Evolutionary conservation across 179 eudicot genomes (phyloP).

Genomic region (Amaranthus tricolor): DNA sequence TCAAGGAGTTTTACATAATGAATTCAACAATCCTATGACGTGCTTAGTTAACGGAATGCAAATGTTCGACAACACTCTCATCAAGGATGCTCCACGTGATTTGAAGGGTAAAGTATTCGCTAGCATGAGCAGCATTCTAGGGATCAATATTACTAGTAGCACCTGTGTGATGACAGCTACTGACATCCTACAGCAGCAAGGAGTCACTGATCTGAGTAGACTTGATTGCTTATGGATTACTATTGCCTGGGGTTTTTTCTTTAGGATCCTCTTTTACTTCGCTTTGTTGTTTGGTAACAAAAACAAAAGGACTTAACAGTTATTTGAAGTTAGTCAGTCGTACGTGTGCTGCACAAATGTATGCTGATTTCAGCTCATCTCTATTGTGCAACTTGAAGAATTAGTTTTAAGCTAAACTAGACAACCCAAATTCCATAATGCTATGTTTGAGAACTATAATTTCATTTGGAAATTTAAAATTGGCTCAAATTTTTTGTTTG

Average conservation of each 20-base stretch:
- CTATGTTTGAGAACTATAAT: too few relatives aligned
- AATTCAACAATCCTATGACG: constrained; percentile 44
- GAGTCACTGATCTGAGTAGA: constrained; percentile 58
- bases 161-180: constrained; percentile 59
- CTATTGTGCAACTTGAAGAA: too few relatives aligned
- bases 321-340: neutral
- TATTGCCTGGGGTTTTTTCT: constrained; percentile 62
- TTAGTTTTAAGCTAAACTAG: too few relatives aligned
- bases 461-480: too few relatives aligned
- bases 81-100: constrained; percentile 36
- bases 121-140: constrained; percentile 5
- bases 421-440: too few relatives aligned
- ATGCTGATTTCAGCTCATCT: too few relatives aligned
- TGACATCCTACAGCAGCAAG: constrained; percentile 54
- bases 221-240: constrained; percentile 65
- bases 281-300: constrained; percentile 66
- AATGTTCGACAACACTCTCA: constrained; percentile 62
- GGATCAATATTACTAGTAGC: constrained; percentile 41
- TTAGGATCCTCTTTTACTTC: constrained; percentile 62
- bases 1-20: constrained; percentile 62
- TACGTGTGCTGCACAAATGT: too few relatives aligned
- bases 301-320: constrained; percentile 45
- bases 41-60: constrained; percentile 69
- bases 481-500: too few relatives aligned
- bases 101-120: constrained; percentile 54